phyloP scores from a whole-genome alignment of 139 green algal species.

The Coelastrella sp. region DNA sequence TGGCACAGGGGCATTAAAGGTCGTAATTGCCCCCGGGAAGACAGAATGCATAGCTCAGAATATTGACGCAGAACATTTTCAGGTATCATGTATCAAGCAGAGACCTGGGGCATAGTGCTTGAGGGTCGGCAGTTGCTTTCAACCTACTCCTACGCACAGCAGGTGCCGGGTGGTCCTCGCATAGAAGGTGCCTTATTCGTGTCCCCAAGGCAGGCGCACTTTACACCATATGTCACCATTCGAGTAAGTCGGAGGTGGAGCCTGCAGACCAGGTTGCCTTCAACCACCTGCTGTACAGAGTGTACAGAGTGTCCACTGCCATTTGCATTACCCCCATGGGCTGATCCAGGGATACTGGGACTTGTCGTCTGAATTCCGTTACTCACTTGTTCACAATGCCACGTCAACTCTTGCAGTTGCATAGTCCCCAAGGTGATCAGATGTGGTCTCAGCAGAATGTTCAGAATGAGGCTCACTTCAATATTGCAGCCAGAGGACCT shows the following conservation, averaged over 20 bases:
- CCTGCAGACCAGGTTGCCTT: not conserved
- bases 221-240: constrained; percentile 58
- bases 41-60: constrained; percentile 59
- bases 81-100: constrained; percentile 25
- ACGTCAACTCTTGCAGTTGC: constrained; percentile 54
- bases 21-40: constrained; percentile 46
- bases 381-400: no score
- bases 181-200: constrained; percentile 65
- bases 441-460: constrained; percentile 67
- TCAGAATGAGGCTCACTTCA: constrained; percentile 67
- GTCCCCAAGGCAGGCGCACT: constrained; percentile 50
- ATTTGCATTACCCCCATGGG: no score
- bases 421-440: constrained; percentile 56
- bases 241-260: constrained; percentile 30
- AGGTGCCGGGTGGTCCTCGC: constrained; percentile 61
- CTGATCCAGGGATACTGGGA: no score
- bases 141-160: not conserved
- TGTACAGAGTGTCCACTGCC: not conserved
- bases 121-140: constrained; percentile 5
- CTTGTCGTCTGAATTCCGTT: no score
- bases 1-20: constrained; percentile 41
- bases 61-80: constrained; percentile 54
- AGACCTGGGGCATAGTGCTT: not conserved
- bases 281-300: not conserved
- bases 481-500: constrained; percentile 61